These are phyloP conservation scores for Endocalyx cinctus DNA, from an alignment of 2,329 filamentous ascomycete species.

Conservation along the genomic window DNA sequence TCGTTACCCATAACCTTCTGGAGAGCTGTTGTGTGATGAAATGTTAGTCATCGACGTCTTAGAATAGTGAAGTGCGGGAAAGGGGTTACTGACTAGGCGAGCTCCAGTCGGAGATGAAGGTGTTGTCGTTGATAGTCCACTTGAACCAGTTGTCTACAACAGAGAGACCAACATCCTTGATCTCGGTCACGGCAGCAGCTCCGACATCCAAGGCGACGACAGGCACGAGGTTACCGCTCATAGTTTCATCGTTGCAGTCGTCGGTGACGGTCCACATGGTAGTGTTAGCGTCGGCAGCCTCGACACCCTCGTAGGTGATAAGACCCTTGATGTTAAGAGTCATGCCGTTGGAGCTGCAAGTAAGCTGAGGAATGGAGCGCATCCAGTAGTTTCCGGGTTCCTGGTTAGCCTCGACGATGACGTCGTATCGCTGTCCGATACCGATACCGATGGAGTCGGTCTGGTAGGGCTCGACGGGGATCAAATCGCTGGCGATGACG, in stretches of 20 bases:
- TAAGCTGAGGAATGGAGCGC: slow-evolving; percentile 37
- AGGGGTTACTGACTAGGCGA: slow-evolving; percentile 32
- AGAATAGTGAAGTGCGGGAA: neutral
- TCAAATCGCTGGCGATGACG: slow-evolving; percentile 55
- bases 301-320: slow-evolving; percentile 34
- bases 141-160: slow-evolving; percentile 34
- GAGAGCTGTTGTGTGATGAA: slow-evolving; percentile 22
- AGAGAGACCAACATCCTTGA: slow-evolving; percentile 23
- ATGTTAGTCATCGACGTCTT: neutral
- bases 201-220: slow-evolving; percentile 30
- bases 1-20: slow-evolving; percentile 22
- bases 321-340: slow-evolving; percentile 44
- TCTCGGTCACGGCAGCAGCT: slow-evolving; percentile 16
- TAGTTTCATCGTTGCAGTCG: slow-evolving; percentile 32
- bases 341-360: slow-evolving; percentile 37
- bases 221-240: slow-evolving; percentile 30
- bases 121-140: slow-evolving; percentile 45
- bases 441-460: slow-evolving; percentile 36
- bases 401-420: slow-evolving; percentile 40
- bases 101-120: slow-evolving; percentile 43
- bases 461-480: slow-evolving; percentile 51
- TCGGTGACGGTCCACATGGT: slow-evolving; percentile 9
- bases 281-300: slow-evolving; percentile 12
- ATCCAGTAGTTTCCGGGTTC: slow-evolving; percentile 42
- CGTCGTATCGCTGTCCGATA: slow-evolving; percentile 37